Percentiles rank a stretch among this genome's conserved stretches.
phyloP scores from a whole-genome alignment of 179 eudicot genomes.

The Beta lomatogona region DNA sequence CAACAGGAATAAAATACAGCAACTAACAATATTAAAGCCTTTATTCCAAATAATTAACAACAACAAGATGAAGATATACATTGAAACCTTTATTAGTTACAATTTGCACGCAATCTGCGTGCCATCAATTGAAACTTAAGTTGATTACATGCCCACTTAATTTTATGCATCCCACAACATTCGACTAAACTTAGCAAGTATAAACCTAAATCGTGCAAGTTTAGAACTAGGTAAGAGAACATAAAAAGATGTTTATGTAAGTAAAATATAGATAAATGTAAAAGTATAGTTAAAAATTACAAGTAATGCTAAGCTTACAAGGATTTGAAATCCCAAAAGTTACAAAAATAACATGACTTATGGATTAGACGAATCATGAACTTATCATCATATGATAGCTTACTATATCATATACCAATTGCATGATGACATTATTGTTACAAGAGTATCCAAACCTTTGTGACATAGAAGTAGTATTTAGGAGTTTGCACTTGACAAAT shows the following conservation, averaged over 20 bases:
- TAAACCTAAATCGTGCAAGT: no score
- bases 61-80: not conserved
- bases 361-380: not conserved
- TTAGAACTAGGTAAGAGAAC: no score
- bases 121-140: not conserved
- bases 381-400: not conserved
- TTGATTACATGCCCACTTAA: not conserved
- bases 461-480: conserved; percentile 7
- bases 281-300: not conserved
- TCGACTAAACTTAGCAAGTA: no score
- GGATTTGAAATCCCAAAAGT: not conserved
- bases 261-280: not conserved
- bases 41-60: no score
- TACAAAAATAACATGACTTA: conserved; percentile 8
- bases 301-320: not conserved
- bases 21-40: no score
- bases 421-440: not conserved
- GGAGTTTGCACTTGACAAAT: conserved; percentile 28
- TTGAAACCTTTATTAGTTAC: not conserved
- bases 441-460: not conserved
- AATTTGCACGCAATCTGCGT: not conserved
- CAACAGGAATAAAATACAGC: not conserved
- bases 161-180: no score
- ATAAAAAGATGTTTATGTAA: no score
- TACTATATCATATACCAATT: not conserved